Base-by-base conservation (phyloP, 208 protist species). In the Acanthamoeba culbertsoni region DNA sequence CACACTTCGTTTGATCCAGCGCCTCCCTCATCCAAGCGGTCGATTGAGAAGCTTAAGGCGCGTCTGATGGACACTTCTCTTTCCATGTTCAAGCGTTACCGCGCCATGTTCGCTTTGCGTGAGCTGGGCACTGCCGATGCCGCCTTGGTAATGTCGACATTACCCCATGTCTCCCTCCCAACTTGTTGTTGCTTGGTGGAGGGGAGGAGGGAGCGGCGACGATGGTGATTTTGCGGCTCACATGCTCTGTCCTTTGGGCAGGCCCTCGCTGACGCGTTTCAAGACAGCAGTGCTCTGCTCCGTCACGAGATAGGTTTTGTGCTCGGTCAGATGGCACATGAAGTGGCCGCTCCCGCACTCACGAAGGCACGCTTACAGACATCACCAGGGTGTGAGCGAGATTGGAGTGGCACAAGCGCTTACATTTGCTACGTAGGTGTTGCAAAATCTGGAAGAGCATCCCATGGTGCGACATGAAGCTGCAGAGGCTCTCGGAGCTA, bases 301-400 rank as follows among this genome's bases (percentile, higher is more conserved):
- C 97, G 98, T 31, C 99, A 99, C 94, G 99, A 99, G 95, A 97
- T 99, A 33, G 99, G 98, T 0, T 99, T 99, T 92, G 98, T 99
- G 43, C 97, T 99, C 23, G 99, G 99, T 10, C 99, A 99, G 96
- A 93, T 99, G 48, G 98, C 99, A 95, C 95, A 97, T 84, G 94
- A 95, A 40, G 93, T 94, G 14, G 96, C 97, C 0, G 63, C 94
- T 37, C 59, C 71, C 23, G 37, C 92, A 7, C 46, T 95, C 2
- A 93, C 91, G 5, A 63, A 55, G 14, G 45, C 42, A 62, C 26
- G 40, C n/a, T 46, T 35, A 7, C 1, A 0, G 12, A 1, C 1
- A 16, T 35, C 0, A 26, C 31, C 35, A 37, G 7, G 26, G 6
- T 62, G 55, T 4, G 0, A 7, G 12, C 55, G 55, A 18, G 12